Conservation (phyloP, 805 yeast genomes). For the Zygosaccharomyces siamensis region DNA sequence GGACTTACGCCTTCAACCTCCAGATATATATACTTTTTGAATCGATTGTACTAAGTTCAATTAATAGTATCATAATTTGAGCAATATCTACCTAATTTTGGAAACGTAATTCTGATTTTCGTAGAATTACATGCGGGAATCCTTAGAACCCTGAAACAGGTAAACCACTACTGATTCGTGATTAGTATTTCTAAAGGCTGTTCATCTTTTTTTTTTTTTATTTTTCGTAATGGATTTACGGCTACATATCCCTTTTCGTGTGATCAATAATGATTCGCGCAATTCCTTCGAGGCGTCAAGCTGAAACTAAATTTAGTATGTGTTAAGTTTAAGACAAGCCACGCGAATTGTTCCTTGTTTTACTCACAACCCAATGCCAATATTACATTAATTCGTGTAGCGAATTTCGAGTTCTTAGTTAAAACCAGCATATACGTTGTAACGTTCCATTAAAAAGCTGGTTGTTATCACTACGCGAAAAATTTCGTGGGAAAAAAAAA, state of each 20-base stretch:
- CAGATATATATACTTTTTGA: neutral
- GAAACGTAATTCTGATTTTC: slow-evolving; percentile 4
- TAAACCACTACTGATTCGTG: neutral
- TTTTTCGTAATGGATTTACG: neutral
- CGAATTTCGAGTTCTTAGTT: neutral
- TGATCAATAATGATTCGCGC: neutral
- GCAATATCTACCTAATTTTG: slow-evolving; percentile 1
- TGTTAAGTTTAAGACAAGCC: neutral
- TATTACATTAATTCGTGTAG: neutral
- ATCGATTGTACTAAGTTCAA: neutral
- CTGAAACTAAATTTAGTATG: neutral
- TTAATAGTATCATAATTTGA: neutral
- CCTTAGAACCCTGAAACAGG: slow-evolving; percentile 2
- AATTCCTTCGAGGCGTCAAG: neutral
- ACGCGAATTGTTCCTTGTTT: neutral
- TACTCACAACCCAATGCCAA: neutral
- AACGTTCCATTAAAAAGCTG: neutral
- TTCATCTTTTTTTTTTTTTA: neutral
- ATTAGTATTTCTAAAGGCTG: neutral
- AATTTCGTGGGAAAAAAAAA: neutral
- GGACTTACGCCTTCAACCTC: neutral
- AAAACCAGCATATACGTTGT: neutral
- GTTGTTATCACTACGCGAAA: neutral
- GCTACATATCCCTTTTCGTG: neutral
- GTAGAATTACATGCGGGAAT: neutral